phyloP scores from a whole-genome alignment of 202 grass and related monocot genomes.

The Setaria viridis region DNA sequence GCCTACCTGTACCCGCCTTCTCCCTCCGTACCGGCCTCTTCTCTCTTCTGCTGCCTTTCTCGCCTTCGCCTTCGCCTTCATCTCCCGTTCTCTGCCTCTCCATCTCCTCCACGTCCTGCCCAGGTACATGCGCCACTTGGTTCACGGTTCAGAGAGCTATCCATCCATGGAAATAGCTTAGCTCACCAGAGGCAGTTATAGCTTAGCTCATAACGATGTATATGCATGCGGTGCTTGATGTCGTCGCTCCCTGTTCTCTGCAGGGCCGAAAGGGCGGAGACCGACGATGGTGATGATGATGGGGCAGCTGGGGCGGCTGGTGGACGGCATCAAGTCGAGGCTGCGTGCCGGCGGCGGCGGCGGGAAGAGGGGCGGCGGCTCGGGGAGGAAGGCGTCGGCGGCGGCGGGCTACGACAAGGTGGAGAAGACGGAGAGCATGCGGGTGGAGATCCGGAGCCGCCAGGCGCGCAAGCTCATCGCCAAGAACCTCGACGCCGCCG shows the following conservation, averaged over 20 bases:
- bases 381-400: slow-evolving; percentile 9
- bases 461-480: slow-evolving; percentile 80
- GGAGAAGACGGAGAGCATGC: slow-evolving; percentile 96
- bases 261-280: background rate
- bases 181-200: background rate
- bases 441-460: slow-evolving; percentile 86
- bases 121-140: background rate
- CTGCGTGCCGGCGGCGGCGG: slow-evolving; percentile 30
- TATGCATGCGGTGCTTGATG: background rate
- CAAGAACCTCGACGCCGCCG: slow-evolving; percentile 83
- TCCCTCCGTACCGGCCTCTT: background rate
- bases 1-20: too few relatives aligned
- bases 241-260: background rate
- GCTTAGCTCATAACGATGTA: background rate
- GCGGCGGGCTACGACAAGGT: slow-evolving; percentile 64
- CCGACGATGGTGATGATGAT: slow-evolving; percentile 50
- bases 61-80: background rate
- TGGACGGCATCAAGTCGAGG: slow-evolving; percentile 75
- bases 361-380: slow-evolving; percentile 21
- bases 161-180: too few relatives aligned
- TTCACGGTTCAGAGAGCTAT: too few relatives aligned
- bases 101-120: background rate
- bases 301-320: slow-evolving; percentile 73
- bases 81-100: too few relatives aligned
- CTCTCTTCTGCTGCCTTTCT: too few relatives aligned